Evolutionary conservation across 148 eudicot genomes (phyloP), one percentile per base, ranked within the genome.

Genomic region (Silene latifolia): DNA sequence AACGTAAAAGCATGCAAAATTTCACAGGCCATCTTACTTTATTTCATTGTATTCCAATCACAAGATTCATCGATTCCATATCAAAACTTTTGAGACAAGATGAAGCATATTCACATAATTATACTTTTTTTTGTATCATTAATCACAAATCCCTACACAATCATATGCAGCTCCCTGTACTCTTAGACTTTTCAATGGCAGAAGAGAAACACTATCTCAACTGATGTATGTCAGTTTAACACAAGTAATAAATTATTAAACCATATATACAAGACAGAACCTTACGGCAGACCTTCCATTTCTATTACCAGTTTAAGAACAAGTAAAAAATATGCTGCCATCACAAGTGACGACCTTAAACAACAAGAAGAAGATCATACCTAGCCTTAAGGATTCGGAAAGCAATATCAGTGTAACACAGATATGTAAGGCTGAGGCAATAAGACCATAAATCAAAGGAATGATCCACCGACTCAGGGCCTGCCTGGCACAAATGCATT

Each of bases 401-500:
- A 72, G 76, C 67, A 74, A 68, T 58, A 73, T 65, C 76, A 83
- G 78, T 75, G 80, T 29, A 84, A 78, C 64, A 72, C 80, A 84
- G 21, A 76, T 23, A 76, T 51, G 17, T 66, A 58, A 71, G 79
- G 72, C 72, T 77, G 73, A 74, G 77, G 47, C 77, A 71, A 72
- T 46, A 77, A 78, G 82, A 82, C 79, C 80, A 85, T 64, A 80
- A 76, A 78, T 77, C 79, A 79, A 51, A 79, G 74, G 72, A 77
- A 83, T 78, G 78, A 83, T 77, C 67, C 81, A 79, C 83, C 75
- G 79, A 74, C 83, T 72, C 76, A 75, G 67, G 81, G 68, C 78
- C 80, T 71, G 78, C 87, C 85, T 74, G 63, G 77, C 77, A 80
- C 74, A 83, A 51, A 78, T 70, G 82, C 82, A 79, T 70, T 73